These are phyloP conservation scores for Hysterium pulicare DNA, from an alignment of 2,329 filamentous ascomycete genomes.

Conservation along the genomic window DNA sequence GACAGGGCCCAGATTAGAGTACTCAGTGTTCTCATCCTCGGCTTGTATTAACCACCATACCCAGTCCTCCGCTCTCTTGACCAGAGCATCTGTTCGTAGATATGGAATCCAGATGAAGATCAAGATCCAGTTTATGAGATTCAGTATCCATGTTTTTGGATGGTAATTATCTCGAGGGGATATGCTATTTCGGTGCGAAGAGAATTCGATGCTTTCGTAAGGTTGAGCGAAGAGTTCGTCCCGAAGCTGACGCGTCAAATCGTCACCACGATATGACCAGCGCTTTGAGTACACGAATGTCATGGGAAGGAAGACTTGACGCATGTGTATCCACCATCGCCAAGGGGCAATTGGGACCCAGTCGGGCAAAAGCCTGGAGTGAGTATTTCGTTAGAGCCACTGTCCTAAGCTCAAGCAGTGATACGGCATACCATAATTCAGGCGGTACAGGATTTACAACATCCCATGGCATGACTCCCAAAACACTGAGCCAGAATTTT, in stretches of 20 bases:
- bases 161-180: constrained; percentile 82
- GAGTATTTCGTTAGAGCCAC: not conserved
- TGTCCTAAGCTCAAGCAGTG: not conserved
- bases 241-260: constrained; percentile 67
- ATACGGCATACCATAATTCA: constrained; percentile 68
- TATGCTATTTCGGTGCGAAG: constrained; percentile 76
- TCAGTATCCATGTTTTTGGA: constrained; percentile 82
- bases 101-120: constrained; percentile 79
- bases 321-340: constrained; percentile 98
- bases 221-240: constrained; percentile 80
- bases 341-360: constrained; percentile 88
- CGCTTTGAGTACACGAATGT: constrained; percentile 81
- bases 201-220: constrained; percentile 75
- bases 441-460: constrained; percentile 92
- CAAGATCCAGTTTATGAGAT: constrained; percentile 72
- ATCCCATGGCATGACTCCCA: constrained; percentile 84
- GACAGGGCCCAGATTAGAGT: constrained; percentile 80
- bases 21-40: constrained; percentile 92
- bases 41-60: constrained; percentile 78
- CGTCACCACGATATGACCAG: constrained; percentile 74
- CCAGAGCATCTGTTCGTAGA: constrained; percentile 63
- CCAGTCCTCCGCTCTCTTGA: constrained; percentile 73
- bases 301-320: constrained; percentile 94
- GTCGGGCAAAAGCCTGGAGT: constrained; percentile 67
- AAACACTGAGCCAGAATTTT: constrained; percentile 89